Conservation (phyloP, 78 protist species). For the Pelomyxa schiedti region DNA sequence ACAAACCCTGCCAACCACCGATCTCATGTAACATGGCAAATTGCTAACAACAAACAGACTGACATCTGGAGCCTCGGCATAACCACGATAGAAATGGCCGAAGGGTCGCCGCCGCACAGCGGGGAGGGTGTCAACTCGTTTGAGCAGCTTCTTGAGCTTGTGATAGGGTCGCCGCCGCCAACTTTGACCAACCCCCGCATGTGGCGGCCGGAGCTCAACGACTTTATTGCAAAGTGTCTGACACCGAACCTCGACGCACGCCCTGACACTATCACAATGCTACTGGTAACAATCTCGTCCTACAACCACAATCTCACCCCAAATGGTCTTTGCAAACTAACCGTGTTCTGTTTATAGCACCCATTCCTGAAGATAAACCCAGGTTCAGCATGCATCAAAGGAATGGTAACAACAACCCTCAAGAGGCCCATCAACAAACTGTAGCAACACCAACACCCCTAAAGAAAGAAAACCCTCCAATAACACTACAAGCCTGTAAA, state of each 20-base stretch:
- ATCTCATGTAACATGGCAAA: conserved; percentile 46
- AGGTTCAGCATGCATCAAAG: too few relatives aligned
- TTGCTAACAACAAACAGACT: conserved; percentile 15
- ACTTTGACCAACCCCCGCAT: conserved; percentile 31
- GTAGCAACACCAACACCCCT: too few relatives aligned
- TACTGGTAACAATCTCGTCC: conserved; percentile 2
- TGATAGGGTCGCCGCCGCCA: conserved; percentile 46
- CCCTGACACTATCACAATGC: conserved; percentile 38
- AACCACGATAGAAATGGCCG: conserved; percentile 21
- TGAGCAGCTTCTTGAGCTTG: not conserved
- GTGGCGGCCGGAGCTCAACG: conserved; percentile 55
- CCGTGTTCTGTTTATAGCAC: not conserved
- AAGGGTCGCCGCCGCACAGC: conserved; percentile 48
- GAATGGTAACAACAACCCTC: too few relatives aligned
- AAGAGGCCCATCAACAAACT: too few relatives aligned
- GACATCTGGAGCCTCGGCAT: not conserved
- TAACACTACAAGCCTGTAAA: too few relatives aligned
- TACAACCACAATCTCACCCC: too few relatives aligned
- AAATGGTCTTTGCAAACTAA: not conserved
- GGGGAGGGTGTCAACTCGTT: conserved; percentile 2
- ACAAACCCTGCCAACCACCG: conserved; percentile 21
- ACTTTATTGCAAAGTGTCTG: conserved; percentile 62
- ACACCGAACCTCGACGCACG: conserved; percentile 55
- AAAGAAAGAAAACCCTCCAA: too few relatives aligned
- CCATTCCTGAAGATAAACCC: not conserved